Evolutionary conservation across 768 basidiomycete genomes (phyloP).

Genomic region (Calvatia gigantea): DNA sequence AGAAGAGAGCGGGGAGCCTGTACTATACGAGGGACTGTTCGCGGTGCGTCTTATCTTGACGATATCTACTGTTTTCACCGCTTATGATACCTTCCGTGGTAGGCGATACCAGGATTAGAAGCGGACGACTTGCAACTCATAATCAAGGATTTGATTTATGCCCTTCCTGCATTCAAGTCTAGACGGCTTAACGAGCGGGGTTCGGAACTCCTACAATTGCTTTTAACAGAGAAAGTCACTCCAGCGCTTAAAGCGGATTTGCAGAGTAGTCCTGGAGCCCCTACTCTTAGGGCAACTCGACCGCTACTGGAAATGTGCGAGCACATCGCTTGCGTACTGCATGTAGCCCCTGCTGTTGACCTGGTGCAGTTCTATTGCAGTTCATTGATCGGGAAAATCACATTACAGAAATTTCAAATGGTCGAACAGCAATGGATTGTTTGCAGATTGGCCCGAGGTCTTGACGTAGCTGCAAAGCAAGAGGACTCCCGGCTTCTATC

Average conservation of each 20-base stretch:
- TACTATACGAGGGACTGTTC: conserved; percentile 44
- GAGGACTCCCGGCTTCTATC: conserved; percentile 25
- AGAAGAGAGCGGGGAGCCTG: conserved; percentile 42
- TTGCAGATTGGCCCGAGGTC: conserved; percentile 39
- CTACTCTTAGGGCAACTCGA: not conserved
- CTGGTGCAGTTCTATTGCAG: conserved; percentile 53
- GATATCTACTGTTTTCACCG: not conserved
- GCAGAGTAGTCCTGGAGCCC: conserved; percentile 12
- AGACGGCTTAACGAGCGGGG: not conserved
- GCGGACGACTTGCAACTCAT: conserved; percentile 40
- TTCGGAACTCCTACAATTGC: conserved; percentile 18
- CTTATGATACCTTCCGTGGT: conserved; percentile 9
- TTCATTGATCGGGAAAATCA: conserved; percentile 39
- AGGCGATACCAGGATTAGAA: conserved; percentile 50
- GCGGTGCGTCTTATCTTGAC: conserved; percentile 33
- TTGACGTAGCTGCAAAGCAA: conserved; percentile 24
- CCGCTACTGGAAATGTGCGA: conserved; percentile 7
- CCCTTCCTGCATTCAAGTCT: conserved; percentile 12
- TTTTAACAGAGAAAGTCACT: conserved; percentile 34
- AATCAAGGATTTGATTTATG: conserved; percentile 15
- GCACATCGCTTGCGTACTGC: not conserved
- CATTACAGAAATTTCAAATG: conserved; percentile 40
- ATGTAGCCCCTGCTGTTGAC: conserved; percentile 35
- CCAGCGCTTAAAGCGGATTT: conserved; percentile 25
- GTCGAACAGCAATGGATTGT: conserved; percentile 45